Conservation (phyloP, 2,329 filamentous ascomycete genomes). For the Fusarium coicis region DNA sequence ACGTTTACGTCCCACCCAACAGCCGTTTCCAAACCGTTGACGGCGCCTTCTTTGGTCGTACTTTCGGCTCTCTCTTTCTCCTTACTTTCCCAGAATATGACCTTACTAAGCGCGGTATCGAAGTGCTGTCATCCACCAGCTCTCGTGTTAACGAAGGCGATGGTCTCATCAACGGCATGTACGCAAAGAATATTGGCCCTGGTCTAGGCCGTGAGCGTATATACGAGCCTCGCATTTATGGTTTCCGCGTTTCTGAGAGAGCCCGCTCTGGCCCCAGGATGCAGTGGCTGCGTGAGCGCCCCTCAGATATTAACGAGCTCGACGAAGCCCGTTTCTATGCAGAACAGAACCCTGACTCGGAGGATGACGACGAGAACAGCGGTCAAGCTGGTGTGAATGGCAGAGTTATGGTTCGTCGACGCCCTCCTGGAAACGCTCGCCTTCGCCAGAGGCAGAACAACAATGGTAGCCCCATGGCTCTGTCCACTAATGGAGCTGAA, state of each 20-base stretch:
- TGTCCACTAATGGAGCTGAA: conserved; percentile 67
- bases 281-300: conserved; percentile 93
- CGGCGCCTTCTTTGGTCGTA: conserved; percentile 97
- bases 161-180: conserved; percentile 82
- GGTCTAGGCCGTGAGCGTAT: conserved; percentile 84
- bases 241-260: conserved; percentile 92
- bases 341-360: conserved; percentile 64
- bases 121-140: conserved; percentile 59
- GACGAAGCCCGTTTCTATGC: conserved; percentile 77
- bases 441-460: conserved; percentile 58
- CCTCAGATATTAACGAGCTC: conserved; percentile 80
- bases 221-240: conserved; percentile 96
- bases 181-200: conserved; percentile 86
- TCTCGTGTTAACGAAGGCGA: conserved; percentile 56
- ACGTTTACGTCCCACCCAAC: conserved; percentile 97
- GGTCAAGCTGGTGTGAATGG: conserved; percentile 55
- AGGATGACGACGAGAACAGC: conserved; percentile 66
- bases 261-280: conserved; percentile 92
- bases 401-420: conserved; percentile 55
- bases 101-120: conserved; percentile 76
- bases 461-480: conserved; percentile 67
- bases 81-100: conserved; percentile 98
- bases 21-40: conserved; percentile 97
- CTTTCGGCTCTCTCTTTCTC: conserved; percentile 96
- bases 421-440: conserved; percentile 55